Evolutionary conservation across 345 rosid genomes (phyloP).

Genomic region (Boechera retrofracta): DNA sequence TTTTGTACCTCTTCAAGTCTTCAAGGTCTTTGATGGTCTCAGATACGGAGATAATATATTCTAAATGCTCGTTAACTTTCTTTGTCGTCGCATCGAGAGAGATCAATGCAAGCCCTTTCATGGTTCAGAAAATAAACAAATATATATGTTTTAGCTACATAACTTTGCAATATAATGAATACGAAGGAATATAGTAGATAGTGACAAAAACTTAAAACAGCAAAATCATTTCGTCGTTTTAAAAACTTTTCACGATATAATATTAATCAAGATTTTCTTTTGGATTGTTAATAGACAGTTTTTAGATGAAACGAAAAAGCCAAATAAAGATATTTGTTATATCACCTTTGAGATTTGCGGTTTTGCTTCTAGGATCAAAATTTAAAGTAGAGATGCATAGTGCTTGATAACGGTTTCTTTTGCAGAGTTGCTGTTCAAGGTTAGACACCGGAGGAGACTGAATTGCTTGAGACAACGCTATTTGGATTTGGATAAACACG

Average conservation of each 20-base stretch:
- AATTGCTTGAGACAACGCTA: conserved; percentile 20
- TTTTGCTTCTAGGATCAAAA: conserved; percentile 32
- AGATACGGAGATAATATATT: background rate
- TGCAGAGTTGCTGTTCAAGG: conserved; percentile 33
- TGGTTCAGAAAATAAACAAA: background rate
- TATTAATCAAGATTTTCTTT: background rate
- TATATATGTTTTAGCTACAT: background rate
- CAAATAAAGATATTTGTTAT: background rate
- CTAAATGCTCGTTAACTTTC: background rate
- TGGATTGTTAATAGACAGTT: background rate
- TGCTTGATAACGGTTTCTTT: conserved; percentile 25
- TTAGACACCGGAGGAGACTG: background rate
- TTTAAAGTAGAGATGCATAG: conserved; percentile 39
- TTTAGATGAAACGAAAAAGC: background rate
- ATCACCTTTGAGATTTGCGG: conserved; percentile 36
- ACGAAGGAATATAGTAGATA: background rate
- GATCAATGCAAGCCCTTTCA: conserved; percentile 7
- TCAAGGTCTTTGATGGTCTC: background rate
- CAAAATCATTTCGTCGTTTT: background rate
- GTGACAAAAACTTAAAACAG: background rate
- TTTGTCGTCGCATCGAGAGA: conserved; percentile 3
- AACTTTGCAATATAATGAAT: background rate
- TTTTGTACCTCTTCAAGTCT: background rate
- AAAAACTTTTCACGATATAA: too few species aligned
- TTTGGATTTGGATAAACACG: conserved; percentile 31